phyloP scores from a whole-genome alignment of 495 filamentous ascomycete genomes.

The Neurospora sp. region DNA sequence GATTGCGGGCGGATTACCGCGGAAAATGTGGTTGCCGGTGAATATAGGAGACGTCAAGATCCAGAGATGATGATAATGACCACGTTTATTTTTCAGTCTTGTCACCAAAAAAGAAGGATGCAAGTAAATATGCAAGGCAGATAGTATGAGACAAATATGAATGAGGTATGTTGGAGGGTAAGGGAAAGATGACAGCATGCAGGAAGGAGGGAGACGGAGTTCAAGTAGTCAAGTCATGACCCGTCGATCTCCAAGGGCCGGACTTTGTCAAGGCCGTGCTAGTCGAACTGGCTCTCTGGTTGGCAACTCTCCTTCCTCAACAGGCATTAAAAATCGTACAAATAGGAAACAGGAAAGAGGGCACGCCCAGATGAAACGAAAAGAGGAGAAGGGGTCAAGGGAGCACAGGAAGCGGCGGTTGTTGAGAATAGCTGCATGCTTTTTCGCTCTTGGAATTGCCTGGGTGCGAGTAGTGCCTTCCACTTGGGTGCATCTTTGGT shows the following conservation, averaged over 20 bases:
- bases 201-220: not conserved
- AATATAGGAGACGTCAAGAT: not conserved
- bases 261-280: not conserved
- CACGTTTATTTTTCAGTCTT: not conserved
- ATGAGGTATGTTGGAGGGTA: not conserved
- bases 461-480: not conserved
- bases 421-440: not conserved
- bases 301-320: not conserved
- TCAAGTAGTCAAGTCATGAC: not conserved
- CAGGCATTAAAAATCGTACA: not conserved
- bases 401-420: not conserved
- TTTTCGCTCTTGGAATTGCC: not conserved
- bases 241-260: not conserved
- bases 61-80: not conserved
- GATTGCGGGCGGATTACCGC: not conserved
- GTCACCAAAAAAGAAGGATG: not conserved
- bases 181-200: not conserved
- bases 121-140: not conserved
- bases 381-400: not conserved
- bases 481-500: not conserved
- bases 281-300: not conserved
- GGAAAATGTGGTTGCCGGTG: not conserved
- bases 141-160: not conserved
- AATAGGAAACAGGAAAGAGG: not conserved
- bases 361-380: not conserved